Percentiles rank a stretch among this genome's conserved stretches.
Evolutionary conservation across 225 moss, liverwort and hornwort species (phyloP).

Genomic region (Physcomitrellopsis africana): DNA sequence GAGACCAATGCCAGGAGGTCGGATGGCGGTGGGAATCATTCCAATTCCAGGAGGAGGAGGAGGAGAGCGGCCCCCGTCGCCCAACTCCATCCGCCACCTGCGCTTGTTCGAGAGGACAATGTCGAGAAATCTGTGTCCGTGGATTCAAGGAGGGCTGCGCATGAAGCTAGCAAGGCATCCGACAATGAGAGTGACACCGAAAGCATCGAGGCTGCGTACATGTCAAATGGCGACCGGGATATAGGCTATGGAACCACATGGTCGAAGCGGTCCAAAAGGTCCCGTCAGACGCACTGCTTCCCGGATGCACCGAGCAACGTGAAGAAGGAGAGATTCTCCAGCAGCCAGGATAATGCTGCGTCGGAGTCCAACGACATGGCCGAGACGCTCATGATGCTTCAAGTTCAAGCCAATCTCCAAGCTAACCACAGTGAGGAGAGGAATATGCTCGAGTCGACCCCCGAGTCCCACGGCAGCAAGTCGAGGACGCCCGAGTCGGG

Average conservation of each 20-base stretch:
- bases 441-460: constrained; percentile 28
- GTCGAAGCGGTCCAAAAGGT: constrained; percentile 80
- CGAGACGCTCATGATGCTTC: constrained; percentile 80
- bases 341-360: constrained; percentile 20
- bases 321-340: constrained; percentile 32
- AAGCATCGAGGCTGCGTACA: constrained; percentile 89
- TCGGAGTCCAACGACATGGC: constrained; percentile 58
- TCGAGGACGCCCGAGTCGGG: constrained; percentile 41
- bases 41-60: constrained; percentile 42
- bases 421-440: constrained; percentile 27
- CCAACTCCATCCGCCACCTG: constrained; percentile 46
- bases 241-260: constrained; percentile 43
- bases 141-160: constrained; percentile 39
- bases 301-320: constrained; percentile 69
- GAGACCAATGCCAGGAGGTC: constrained; percentile 34
- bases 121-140: constrained; percentile 59
- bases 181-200: constrained; percentile 94
- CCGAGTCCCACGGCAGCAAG: constrained; percentile 42
- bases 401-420: constrained; percentile 24
- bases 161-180: constrained; percentile 45
- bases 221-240: constrained; percentile 71
- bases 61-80: constrained; percentile 50
- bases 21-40: constrained; percentile 41
- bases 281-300: constrained; percentile 71
- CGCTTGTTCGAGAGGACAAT: constrained; percentile 34